Conservation (phyloP, 306 rosid species). For the Malus fusca region DNA sequence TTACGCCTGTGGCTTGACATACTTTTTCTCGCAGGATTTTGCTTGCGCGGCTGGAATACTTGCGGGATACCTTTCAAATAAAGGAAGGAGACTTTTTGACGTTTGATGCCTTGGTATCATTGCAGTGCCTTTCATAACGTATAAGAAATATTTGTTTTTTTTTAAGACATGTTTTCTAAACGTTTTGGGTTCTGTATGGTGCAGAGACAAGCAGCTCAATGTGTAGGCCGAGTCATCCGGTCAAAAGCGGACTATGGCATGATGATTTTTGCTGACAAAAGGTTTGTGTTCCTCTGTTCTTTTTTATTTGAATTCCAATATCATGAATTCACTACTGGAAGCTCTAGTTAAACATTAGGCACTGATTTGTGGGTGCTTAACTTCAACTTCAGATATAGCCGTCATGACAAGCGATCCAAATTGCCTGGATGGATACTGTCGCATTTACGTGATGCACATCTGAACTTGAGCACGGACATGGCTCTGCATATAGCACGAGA, state of each 20-base stretch:
- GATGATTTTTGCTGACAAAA: constrained; percentile 98
- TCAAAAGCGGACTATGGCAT: constrained; percentile 98
- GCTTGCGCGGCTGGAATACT: constrained; percentile 76
- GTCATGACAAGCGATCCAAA: constrained; percentile 93
- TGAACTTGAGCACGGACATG: constrained; percentile 98
- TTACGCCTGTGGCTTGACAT: neutral
- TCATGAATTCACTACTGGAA: neutral
- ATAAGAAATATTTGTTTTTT: constrained; percentile 1
- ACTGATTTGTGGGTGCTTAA: neutral
- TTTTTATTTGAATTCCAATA: neutral
- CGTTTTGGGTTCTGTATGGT: constrained; percentile 11
- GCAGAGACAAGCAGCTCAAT: constrained; percentile 98
- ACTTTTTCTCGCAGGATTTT: constrained; percentile 58
- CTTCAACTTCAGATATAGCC: constrained; percentile 63
- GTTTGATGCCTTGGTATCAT: constrained; percentile 83
- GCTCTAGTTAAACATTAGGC: neutral
- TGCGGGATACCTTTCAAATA: constrained; percentile 81
- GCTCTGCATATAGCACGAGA: constrained; percentile 91
- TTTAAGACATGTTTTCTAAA: neutral
- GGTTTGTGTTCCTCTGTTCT: constrained; percentile 29
- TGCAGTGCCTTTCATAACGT: constrained; percentile 5
- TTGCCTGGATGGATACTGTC: constrained; percentile 94
- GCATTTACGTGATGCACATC: constrained; percentile 85
- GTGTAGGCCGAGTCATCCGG: constrained; percentile 92
- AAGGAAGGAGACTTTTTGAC: constrained; percentile 95